Conservation (phyloP, 2,329 filamentous ascomycete species). For the Aspergillus pseudotamarii region DNA sequence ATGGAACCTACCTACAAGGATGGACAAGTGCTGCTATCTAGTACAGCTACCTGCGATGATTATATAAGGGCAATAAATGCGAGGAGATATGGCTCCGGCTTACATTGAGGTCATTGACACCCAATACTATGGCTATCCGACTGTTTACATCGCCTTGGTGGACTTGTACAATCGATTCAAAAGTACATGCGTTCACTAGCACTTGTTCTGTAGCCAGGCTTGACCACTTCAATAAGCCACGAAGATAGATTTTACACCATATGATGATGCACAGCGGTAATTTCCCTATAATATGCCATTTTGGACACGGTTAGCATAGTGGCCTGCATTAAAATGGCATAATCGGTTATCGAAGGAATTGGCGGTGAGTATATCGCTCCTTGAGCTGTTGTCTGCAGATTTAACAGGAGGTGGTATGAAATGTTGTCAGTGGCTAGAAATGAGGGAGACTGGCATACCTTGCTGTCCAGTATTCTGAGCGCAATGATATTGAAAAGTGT, state of each 20-base stretch:
- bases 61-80: background rate
- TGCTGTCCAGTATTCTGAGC: background rate
- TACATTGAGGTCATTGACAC: background rate
- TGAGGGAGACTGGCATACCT: background rate
- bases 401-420: background rate
- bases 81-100: background rate
- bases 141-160: background rate
- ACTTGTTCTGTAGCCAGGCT: background rate
- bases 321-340: background rate
- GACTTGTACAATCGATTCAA: background rate
- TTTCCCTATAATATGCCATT: background rate
- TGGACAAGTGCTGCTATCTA: background rate
- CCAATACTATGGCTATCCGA: background rate
- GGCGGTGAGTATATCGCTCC: background rate
- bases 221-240: background rate
- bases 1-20: background rate
- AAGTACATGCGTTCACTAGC: background rate
- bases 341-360: background rate
- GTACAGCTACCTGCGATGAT: no score
- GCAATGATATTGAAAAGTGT: no score
- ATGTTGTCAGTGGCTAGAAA: background rate
- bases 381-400: background rate
- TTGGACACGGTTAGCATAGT: background rate
- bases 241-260: background rate
- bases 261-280: background rate